Percentiles rank a stretch among this genome's conserved stretches.
Conservation (phyloP, 2,329 filamentous ascomycete species). For the Apiospora marii region DNA sequence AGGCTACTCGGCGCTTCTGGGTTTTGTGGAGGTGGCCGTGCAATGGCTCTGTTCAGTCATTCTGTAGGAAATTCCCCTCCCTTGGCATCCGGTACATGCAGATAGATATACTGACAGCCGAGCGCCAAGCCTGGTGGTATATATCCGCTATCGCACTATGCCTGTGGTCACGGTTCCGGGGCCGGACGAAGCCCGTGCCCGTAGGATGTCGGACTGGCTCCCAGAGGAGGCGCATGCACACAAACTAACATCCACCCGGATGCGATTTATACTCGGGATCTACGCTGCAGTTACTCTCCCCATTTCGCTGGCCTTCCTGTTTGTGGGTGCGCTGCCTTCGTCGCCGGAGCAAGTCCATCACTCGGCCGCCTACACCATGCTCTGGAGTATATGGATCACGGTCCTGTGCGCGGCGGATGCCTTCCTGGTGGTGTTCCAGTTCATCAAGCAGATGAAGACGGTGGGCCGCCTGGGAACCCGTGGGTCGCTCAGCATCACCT, state of each 20-base stretch:
- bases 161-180: neutral
- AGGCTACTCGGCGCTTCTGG: constrained; percentile 28
- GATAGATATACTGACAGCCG: neutral
- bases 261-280: constrained; percentile 22
- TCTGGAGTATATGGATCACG: constrained; percentile 28
- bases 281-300: constrained; percentile 25
- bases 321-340: constrained; percentile 24
- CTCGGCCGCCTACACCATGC: constrained; percentile 9
- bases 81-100: neutral
- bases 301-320: constrained; percentile 24
- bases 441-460: constrained; percentile 31
- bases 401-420: constrained; percentile 26
- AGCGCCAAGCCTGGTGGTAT: constrained; percentile 21
- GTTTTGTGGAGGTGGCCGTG: constrained; percentile 27
- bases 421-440: constrained; percentile 29
- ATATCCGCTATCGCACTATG: constrained; percentile 27
- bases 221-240: constrained; percentile 27
- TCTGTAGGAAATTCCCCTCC: constrained; percentile 18
- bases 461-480: constrained; percentile 27
- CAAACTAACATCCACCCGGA: constrained; percentile 27
- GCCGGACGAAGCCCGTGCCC: constrained; percentile 26
- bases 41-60: constrained; percentile 30
- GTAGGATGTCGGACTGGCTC: constrained; percentile 28
- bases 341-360: neutral
- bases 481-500: constrained; percentile 28